Evolutionary conservation across 371 early-diverging fungal species (phyloP), one percentile per base, ranked within the genome.

Genomic region (Apophysomyces ossiformis): DNA sequence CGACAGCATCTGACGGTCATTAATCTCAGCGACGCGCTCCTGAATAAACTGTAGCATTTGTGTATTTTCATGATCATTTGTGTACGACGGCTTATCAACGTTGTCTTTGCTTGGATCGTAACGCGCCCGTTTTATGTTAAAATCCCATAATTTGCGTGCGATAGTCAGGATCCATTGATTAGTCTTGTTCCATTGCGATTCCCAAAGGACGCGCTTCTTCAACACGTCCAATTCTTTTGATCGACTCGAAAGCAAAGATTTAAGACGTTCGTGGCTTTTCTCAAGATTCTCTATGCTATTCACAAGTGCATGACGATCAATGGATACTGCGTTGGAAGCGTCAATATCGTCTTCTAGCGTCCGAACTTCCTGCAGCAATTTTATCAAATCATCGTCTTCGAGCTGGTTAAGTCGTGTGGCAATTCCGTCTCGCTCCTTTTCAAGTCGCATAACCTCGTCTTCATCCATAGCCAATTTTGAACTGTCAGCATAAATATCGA

Each of bases 401-500:
- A 81, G 65, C 37, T 74, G 75, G 21, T 66, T 39, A 18, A 83
- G 58, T 9, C 76, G 68, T 13, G 64, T 50, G 1, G 69, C 71
- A 35, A 75, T 77, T 9, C 66, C 60, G 37, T 81, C 84, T 4
- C 79, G 69, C 54, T 83, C 84, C 47, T 83, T 83, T 69, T 83
- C 84, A 11, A 83, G 47, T 5, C 76, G 75, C 12, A 64, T 45
- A 7, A 81, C 50, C 18, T 74, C 71, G n/a, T 73, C 73, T 16
- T 78, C 73, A 35, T 78, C 71, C 46, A 64, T 50, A 9, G 21
- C 21, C 21, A 21, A 4, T 0, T 50, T 16, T 21, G 54, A 0
- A 21, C 21, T 50, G 11, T 50, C 54, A 9, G 54, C 54, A 50
- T 50, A 50, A 9, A 50, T n/a, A 21, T 50, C 54, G 21, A 38